Base-by-base conservation (phyloP, 2,329 filamentous ascomycete species). In the Aspergillus sp. region DNA sequence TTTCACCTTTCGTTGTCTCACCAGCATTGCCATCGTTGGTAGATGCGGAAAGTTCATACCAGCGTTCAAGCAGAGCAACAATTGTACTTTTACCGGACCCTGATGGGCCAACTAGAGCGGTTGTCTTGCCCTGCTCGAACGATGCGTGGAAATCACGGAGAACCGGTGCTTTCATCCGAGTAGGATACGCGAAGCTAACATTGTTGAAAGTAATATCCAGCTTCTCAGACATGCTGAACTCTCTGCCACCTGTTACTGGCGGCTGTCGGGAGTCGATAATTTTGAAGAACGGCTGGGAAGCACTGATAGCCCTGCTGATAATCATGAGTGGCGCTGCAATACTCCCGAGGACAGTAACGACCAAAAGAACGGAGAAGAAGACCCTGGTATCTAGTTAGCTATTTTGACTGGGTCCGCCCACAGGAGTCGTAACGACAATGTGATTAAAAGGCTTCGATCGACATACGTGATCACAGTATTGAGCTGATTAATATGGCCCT, bases 111-210 rank as follows among this genome's bases (percentile, higher is more conserved):
- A 80, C 76, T 12, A 80, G 48, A 7, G 78, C 78, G 0, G 77
- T 77, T 0, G 73, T 73, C 52, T 76, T 75, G 3, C 73, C 70
- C 3, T 92, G 90, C 2, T 92, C 91, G 34, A 98, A 88, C 0
- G 83, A 74, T 1, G 98, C 83, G 56, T 81, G 89, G 55, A 98
- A 90, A 62, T 88, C 86, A 40, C 93, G 81, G 86, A 98, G 93
- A 37, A 98, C 90, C 1, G 86, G 84, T 3, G 96, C 92, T 67
- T 96, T 92, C 0, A 93, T 91, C 11, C 95, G 86, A 4, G 92
- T 96, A 3, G 95, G 95, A 68, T 99, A 98, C 66, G 97, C 93
- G 75, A 96, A 93, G 73, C 90, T 93, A 70, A 98, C 82, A 65
- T 91, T 83, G 64, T 87, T 84, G 44, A 99, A 37, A 5, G 34